Evolutionary conservation across 805 yeast genomes (phyloP).

Genomic region (Saccharomycopsis sp.): DNA sequence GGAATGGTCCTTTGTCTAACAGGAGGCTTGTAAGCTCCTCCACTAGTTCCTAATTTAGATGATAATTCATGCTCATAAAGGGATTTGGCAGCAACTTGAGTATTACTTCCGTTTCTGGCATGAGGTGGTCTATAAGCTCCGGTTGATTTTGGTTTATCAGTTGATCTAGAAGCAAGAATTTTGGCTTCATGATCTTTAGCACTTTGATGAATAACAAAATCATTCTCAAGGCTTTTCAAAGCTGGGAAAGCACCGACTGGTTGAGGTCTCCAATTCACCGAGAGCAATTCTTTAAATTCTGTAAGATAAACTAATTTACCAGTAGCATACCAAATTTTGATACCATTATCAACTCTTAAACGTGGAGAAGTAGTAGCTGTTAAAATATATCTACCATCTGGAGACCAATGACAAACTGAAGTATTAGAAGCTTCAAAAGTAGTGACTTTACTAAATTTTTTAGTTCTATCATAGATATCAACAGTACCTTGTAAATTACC

Average conservation of each 20-base stretch:
- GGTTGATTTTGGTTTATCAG: slow-evolving; percentile 31
- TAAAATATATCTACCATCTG: slow-evolving; percentile 85
- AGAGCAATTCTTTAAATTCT: slow-evolving; percentile 72
- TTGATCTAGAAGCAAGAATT: background rate
- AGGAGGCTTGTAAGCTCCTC: slow-evolving; percentile 22
- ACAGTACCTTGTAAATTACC: slow-evolving; percentile 97
- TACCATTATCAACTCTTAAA: slow-evolving; percentile 91
- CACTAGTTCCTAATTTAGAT: slow-evolving; percentile 18
- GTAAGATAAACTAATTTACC: slow-evolving; percentile 72
- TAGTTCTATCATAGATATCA: slow-evolving; percentile 87
- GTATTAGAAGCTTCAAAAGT: slow-evolving; percentile 89
- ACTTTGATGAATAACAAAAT: slow-evolving; percentile 61
- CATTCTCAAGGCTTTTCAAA: slow-evolving; percentile 32
- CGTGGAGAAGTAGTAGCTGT: slow-evolving; percentile 98
- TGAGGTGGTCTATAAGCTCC: slow-evolving; percentile 98
- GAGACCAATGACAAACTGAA: slow-evolving; percentile 96
- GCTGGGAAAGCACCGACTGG: slow-evolving; percentile 25
- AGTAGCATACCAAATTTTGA: slow-evolving; percentile 84
- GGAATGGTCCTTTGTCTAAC: slow-evolving; percentile 37
- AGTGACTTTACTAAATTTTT: slow-evolving; percentile 68
- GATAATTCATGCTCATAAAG: slow-evolving; percentile 48
- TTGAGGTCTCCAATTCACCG: slow-evolving; percentile 76
- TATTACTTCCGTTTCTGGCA: slow-evolving; percentile 44
- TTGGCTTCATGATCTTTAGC: slow-evolving; percentile 42
- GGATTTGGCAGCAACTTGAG: slow-evolving; percentile 32